These are phyloP conservation scores for Perilla frutescens DNA, from an alignment of 257 asterid genomes.

Conservation along the genomic window DNA sequence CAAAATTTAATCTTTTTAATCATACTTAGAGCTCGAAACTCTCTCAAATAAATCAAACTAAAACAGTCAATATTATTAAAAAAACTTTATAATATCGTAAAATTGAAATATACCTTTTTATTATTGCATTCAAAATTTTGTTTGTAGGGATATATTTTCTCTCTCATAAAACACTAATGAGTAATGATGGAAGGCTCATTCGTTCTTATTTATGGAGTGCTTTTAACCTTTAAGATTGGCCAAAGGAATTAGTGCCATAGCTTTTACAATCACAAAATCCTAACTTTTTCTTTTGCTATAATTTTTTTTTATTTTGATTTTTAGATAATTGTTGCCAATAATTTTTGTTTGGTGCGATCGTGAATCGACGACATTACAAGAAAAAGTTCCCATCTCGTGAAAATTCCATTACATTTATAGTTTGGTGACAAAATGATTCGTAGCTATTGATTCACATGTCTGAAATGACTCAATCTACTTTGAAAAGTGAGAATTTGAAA, in stretches of 20 bases:
- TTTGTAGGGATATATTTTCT: too few relatives aligned
- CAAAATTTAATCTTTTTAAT: too few relatives aligned
- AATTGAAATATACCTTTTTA: too few relatives aligned
- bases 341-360: constrained; percentile 1
- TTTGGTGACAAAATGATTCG: constrained; percentile 17
- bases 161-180: neutral
- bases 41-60: too few relatives aligned
- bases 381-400: neutral
- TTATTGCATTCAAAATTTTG: too few relatives aligned
- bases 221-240: neutral
- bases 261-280: neutral
- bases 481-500: neutral
- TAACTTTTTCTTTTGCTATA: neutral
- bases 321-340: neutral
- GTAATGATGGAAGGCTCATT: neutral
- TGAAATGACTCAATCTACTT: neutral
- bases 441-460: constrained; percentile 27
- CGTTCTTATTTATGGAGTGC: neutral
- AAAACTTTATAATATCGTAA: too few relatives aligned
- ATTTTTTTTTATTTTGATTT: neutral
- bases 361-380: neutral
- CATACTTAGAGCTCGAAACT: too few relatives aligned
- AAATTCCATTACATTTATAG: constrained; percentile 5
- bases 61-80: too few relatives aligned
- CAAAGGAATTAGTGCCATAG: neutral